Base-by-base conservation (phyloP, 73 alveolate species). In the Blepharisma stoltei region DNA sequence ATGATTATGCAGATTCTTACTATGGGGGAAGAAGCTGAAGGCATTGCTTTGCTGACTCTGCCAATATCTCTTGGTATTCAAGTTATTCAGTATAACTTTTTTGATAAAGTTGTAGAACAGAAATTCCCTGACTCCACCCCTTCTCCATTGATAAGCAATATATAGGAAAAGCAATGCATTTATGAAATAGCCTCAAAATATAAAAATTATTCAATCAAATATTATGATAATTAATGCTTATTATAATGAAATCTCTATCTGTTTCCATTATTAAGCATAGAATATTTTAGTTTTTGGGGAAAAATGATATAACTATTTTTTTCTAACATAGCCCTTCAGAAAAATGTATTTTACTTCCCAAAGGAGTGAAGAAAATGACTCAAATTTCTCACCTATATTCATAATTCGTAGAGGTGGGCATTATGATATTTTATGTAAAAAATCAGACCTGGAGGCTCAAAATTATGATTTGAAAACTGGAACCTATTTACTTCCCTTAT, bases 71-170 rank as follows among this genome's bases (percentile, higher is more conserved):
- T 60, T 1, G 73, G 73, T 0, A 38, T 60, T 3, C 73, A 60
- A 60, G 73, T 60, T 1, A 25, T 60, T 5, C 73, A 60, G 47
- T 60, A 14, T 60, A 60, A 14, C 46, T 60, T 60, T 60, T 60
- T 60, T 14, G 73, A 60, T 9, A 14, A 60, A 25, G 73, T 18
- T 14, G 37, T 25, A 14, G 49, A 18, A 18, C 49, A 60, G 46
- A 60, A 60, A 9, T 60, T 60, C 45, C 73, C 73, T 60, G 49
- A n/a, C n/a, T n/a, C n/a, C n/a, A n/a, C n/a, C n/a, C n/a, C n/a
- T n/a, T n/a, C n/a, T n/a, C n/a, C n/a, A n/a, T n/a, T n/a, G n/a
- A n/a, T n/a, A n/a, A n/a, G n/a, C n/a, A n/a, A n/a, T n/a, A n/a
- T n/a, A n/a, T n/a, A n/a, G n/a, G n/a, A n/a, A n/a, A n/a, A n/a